Conservation (phyloP, 2,329 filamentous ascomycete genomes). For the Talaromyces marneffei region DNA sequence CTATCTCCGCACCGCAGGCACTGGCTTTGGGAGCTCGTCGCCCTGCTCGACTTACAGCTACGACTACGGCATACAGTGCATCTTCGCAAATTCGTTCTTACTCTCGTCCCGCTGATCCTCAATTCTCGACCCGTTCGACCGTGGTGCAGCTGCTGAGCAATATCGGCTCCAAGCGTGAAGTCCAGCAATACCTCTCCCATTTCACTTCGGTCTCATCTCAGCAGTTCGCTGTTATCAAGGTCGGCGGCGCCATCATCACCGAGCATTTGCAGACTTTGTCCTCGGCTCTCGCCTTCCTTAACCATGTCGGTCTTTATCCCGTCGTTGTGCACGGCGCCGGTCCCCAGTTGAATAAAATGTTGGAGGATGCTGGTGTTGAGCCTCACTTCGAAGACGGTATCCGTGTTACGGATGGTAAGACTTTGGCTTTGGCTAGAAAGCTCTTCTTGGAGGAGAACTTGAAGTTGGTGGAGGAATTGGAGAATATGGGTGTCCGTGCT, state of each 20-base stretch:
- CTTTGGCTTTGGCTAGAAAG: slow-evolving; percentile 80
- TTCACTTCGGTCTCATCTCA: slow-evolving; percentile 96
- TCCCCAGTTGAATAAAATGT: slow-evolving; percentile 85
- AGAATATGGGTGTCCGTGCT: slow-evolving; percentile 81
- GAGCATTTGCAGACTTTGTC: slow-evolving; percentile 91
- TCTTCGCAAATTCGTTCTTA: slow-evolving; percentile 37
- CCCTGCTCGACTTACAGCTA: slow-evolving; percentile 16
- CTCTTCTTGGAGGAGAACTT: slow-evolving; percentile 94
- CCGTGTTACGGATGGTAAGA: slow-evolving; percentile 91
- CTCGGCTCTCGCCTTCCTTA: slow-evolving; percentile 81
- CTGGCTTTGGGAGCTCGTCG: slow-evolving; percentile 24
- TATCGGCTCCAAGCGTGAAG: slow-evolving; percentile 92
- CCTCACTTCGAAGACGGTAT: slow-evolving; percentile 96
- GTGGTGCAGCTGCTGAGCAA: slow-evolving; percentile 89
- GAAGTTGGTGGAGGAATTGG: slow-evolving; percentile 82
- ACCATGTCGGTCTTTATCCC: slow-evolving; percentile 90
- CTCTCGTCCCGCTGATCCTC: slow-evolving; percentile 42
- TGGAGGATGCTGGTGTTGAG: slow-evolving; percentile 86
- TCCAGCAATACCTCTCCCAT: slow-evolving; percentile 94
- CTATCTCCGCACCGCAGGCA: slow-evolving; percentile 35
- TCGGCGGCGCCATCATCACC: slow-evolving; percentile 90
- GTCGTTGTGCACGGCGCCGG: slow-evolving; percentile 94
- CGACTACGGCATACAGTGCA: not conserved
- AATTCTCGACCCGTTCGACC: slow-evolving; percentile 66
- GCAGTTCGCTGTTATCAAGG: slow-evolving; percentile 97